A percentile compares a stretch with the other conserved stretches of the same genome.
Evolutionary conservation across 306 rosid genomes (phyloP).

Genomic region (Cotoneaster glaucophyllus): DNA sequence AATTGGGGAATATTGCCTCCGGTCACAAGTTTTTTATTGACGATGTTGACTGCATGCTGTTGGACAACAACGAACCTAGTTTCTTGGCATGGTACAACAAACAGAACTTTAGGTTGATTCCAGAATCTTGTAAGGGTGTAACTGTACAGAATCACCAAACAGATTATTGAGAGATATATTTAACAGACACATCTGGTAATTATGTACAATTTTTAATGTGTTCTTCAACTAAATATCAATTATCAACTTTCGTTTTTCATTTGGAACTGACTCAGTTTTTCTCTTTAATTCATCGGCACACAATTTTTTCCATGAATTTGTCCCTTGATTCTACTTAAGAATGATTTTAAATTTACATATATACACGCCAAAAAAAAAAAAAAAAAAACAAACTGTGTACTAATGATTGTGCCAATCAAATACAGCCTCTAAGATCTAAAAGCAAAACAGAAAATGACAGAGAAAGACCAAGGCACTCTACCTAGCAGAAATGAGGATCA

Average conservation of each 20-base stretch:
- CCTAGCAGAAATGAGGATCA: not conserved
- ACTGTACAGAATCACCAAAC: not conserved
- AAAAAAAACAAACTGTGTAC: not conserved
- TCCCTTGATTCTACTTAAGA: not conserved
- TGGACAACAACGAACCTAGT: not conserved
- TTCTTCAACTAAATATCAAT: not conserved
- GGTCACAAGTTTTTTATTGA: not conserved
- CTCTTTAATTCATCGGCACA: not conserved
- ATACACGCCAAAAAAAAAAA: constrained; percentile 3
- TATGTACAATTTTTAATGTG: not conserved
- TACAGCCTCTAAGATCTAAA: not conserved
- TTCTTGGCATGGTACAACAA: not conserved
- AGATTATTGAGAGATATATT: no score
- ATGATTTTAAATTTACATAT: not conserved
- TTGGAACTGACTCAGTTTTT: not conserved
- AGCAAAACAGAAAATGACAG: not conserved
- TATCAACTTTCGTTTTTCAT: not conserved
- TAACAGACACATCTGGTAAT: no score
- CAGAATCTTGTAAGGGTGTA: not conserved
- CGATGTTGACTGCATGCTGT: not conserved
- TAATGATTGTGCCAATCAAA: not conserved
- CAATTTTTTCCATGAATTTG: not conserved
- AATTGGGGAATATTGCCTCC: not conserved
- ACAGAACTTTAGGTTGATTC: not conserved
- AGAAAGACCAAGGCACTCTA: not conserved